Evolutionary conservation across 352 stramenopile genomes (phyloP), one percentile per base, ranked within the genome.

Genomic region (Phytophthora colocasiae): DNA sequence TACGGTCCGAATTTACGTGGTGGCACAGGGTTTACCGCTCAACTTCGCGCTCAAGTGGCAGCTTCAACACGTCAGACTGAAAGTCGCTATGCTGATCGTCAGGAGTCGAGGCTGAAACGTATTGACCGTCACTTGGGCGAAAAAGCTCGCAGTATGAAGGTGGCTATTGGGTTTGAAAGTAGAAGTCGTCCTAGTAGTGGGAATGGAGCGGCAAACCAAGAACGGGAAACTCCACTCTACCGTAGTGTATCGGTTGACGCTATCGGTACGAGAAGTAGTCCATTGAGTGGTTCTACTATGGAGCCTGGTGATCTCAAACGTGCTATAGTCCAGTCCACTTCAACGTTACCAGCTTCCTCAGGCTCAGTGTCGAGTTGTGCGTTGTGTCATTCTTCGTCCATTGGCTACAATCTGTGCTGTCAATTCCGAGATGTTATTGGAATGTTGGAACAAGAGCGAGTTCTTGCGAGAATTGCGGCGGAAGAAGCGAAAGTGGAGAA

Each of bases 391-490:
- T 89, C 83, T 6, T 77, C 81, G 0, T 89, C 73, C 17, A 79
- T 88, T 17, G 71, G 80, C 19, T 87, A 89, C 70, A 87, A 90
- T 48, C 52, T 92, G 5, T 92, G 83, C 66, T 78, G 65, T 32
- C 80, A 92, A 62, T 82, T 84, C 51, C 78, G 78, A 14, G 47
- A 73, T 9, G 83, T 92, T 3, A 84, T 90, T 48, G 51, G 68
- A 19, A 58, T 52, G 26, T 54, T 92, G 15, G 67, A 81, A n/a
- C 68, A 56, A 2, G 81, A 92, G 47, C 27, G 49, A 6, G 19
- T 75, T 24, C 10, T 54, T 26, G 61, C 40, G 8, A 56, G 32
- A n/a, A 11, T 17, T 58, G 31, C 40, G 14, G 40, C 6, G 6
- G 1, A 10, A 46, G 40, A 24, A 26, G 40, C 27, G 15, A 39